phyloP scores from a whole-genome alignment of 768 basidiomycete species.

The Auriculariales sp. region DNA sequence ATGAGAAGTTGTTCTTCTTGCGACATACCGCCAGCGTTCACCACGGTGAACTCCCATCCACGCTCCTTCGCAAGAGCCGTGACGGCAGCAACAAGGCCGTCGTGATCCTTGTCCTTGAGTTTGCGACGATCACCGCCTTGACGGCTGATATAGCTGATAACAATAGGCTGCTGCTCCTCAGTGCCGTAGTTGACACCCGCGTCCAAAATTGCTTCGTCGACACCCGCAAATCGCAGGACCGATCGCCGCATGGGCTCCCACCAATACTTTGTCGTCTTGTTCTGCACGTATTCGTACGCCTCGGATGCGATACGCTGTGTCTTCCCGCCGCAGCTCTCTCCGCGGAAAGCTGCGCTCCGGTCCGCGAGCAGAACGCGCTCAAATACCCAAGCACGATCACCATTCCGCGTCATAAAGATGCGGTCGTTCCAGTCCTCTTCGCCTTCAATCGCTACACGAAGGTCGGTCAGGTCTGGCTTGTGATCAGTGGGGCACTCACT shows the following conservation, averaged over 20 bases:
- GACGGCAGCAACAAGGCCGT: slow-evolving; percentile 11
- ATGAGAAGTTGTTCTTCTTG: slow-evolving; percentile 64
- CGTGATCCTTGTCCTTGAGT: slow-evolving; percentile 27
- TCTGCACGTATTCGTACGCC: slow-evolving; percentile 41
- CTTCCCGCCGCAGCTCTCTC: slow-evolving; percentile 40
- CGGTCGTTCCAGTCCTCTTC: slow-evolving; percentile 62
- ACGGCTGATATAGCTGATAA: slow-evolving; percentile 62
- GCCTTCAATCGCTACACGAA: slow-evolving; percentile 35
- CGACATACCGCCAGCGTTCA: slow-evolving; percentile 48
- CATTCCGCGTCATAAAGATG: slow-evolving; percentile 16
- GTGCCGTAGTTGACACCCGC: slow-evolving; percentile 10
- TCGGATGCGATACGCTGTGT: slow-evolving; percentile 63
- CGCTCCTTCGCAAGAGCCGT: slow-evolving; percentile 13
- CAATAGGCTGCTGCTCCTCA: slow-evolving; percentile 23
- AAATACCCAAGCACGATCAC: slow-evolving; percentile 46
- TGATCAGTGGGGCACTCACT: no score
- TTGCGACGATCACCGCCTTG: slow-evolving; percentile 40
- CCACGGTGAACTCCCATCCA: slow-evolving; percentile 45
- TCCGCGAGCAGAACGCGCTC: slow-evolving; percentile 56
- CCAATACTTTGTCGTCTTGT: slow-evolving; percentile 12
- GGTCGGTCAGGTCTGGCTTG: neutral
- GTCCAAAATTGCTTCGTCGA: slow-evolving; percentile 18
- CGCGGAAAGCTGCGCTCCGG: slow-evolving; percentile 63
- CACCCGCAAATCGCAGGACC: slow-evolving; percentile 55
- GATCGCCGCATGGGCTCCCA: slow-evolving; percentile 28